Base-by-base conservation (phyloP, 805 yeast genomes). In the Metahyphopichia silvanorum region DNA sequence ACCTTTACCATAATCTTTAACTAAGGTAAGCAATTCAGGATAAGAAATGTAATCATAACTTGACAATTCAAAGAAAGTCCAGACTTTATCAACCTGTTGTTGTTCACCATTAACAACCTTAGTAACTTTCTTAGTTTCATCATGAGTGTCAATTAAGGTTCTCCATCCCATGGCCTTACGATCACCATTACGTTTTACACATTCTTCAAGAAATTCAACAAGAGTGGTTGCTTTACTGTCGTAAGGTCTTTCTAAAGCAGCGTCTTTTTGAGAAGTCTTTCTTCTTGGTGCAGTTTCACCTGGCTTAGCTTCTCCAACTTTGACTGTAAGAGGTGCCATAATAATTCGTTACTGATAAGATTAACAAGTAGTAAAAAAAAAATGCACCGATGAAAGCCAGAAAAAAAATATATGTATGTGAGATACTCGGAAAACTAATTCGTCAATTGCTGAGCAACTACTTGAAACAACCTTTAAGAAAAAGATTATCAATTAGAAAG, bases 221-320 rank as follows among this genome's bases (percentile, higher is more conserved):
- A 87, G 68, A 4, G 91, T 85, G 33, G 71, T 64, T 38, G 85
- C 77, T 33, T 76, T 76, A 39, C 74, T 70, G 38, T 78, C 86
- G 2, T 31, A 32, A 5, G 98, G 98, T 49, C 78, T 72, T 5
- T 56, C 57, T 28, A 82, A 51, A 5, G 82, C 64, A 0, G 57
- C 73, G 10, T 73, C 70, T 38, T 72, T 70, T 31, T 67, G 69
- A 30, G 75, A 62, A 37, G 63, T 63, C 48, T 72, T 78, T 64
- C 88, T 76, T 64, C 89, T 76, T 46, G 93, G 91, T 8, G 91
- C 91, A 21, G 93, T 82, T 60, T 85, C 93, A 40, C 86, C 86
- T 12, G 73, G 72, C 44, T 73, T 73, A 28, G 86, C 84, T 49
- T 77, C 78, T 16, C 87, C 89, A 23, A 81, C 85, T 16, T 78